These are phyloP conservation scores for Albophoma yamanashiensis DNA, from an alignment of 2,329 filamentous ascomycete genomes.

Conservation along the genomic window DNA sequence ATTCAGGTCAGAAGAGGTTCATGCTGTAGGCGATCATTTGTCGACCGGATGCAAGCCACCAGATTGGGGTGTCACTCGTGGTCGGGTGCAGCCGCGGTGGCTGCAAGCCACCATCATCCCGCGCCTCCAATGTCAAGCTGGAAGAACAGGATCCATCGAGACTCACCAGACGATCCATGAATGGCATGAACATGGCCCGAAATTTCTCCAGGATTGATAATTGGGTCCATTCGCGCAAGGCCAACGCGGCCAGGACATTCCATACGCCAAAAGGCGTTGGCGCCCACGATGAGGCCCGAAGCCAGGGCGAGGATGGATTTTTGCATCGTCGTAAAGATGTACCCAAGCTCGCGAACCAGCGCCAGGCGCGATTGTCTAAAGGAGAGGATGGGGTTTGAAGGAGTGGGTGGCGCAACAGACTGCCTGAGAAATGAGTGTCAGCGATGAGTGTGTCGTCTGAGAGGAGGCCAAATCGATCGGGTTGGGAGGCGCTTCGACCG, in stretches of 20 bases:
- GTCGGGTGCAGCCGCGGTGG: background rate
- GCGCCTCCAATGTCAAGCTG: background rate
- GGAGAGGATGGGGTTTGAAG: conserved; percentile 8
- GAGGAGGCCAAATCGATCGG: background rate
- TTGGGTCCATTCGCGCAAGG: conserved; percentile 65
- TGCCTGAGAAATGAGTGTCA: conserved; percentile 17
- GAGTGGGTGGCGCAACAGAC: conserved; percentile 24
- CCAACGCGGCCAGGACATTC: conserved; percentile 64
- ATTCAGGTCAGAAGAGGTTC: conserved; percentile 7
- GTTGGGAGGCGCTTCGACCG: too few species aligned
- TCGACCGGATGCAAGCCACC: background rate
- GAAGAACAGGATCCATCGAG: background rate
- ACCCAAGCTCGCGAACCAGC: conserved; percentile 12
- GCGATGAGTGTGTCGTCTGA: background rate
- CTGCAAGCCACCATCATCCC: background rate
- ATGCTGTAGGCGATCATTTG: background rate
- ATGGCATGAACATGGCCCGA: conserved; percentile 63
- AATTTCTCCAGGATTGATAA: conserved; percentile 50
- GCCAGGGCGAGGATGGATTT: conserved; percentile 20
- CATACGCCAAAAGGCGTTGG: conserved; percentile 78
- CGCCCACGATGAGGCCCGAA: conserved; percentile 24
- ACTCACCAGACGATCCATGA: conserved; percentile 67
- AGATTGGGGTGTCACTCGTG: background rate
- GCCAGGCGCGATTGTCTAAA: conserved; percentile 5
- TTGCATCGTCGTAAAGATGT: conserved; percentile 18